Evolutionary conservation across 306 rosid species (phyloP).

Genomic region (Vigna nakashimae): DNA sequence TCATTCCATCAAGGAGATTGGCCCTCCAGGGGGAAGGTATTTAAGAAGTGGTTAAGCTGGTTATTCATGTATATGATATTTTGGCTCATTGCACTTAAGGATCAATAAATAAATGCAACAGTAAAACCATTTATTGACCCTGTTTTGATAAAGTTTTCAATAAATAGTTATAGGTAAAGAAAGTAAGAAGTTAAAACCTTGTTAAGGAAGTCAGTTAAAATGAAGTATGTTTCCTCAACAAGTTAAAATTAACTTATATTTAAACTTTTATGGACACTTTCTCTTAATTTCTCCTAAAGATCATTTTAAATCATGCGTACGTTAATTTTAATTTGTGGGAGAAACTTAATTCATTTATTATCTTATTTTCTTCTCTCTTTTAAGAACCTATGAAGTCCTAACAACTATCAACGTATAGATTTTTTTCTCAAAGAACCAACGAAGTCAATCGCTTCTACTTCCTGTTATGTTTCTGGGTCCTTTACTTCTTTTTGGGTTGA

Average conservation of each 20-base stretch:
- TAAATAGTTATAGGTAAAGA: neutral
- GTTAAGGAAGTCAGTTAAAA: neutral
- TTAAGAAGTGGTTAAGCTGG: conserved; percentile 18
- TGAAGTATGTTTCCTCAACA: neutral
- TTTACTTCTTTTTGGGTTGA: conserved; percentile 10
- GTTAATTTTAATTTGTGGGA: neutral
- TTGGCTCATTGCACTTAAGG: neutral
- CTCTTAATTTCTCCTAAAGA: neutral
- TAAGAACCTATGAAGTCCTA: neutral
- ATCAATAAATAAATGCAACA: neutral
- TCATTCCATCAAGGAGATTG: neutral
- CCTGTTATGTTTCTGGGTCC: neutral
- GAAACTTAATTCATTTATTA: neutral
- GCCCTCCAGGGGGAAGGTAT: neutral
- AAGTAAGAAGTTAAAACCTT: neutral
- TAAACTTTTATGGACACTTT: neutral
- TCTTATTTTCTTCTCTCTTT: neutral
- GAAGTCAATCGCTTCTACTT: conserved; percentile 11
- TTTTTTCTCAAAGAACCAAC: neutral
- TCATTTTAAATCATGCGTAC: neutral
- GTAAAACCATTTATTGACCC: neutral
- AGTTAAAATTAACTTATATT: neutral
- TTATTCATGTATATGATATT: neutral
- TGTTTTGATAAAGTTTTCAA: neutral
- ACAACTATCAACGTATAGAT: neutral